A percentile compares a stretch with the other conserved stretches of the same genome.
These are phyloP conservation scores for Auricularia sp. DNA, from an alignment of 768 basidiomycete genomes.

Conservation along the genomic window DNA sequence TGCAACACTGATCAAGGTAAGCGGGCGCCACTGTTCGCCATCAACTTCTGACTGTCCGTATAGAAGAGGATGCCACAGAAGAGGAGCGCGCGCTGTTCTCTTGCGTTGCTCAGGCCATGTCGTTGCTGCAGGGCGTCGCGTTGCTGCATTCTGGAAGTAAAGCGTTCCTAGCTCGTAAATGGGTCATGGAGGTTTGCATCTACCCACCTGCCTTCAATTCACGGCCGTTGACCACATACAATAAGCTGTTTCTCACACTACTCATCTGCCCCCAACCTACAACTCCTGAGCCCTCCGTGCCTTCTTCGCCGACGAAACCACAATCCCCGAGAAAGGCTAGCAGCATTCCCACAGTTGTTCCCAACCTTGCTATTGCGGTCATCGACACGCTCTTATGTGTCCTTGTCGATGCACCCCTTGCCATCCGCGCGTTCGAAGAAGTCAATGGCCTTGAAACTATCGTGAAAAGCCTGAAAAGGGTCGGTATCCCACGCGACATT, in stretches of 20 bases:
- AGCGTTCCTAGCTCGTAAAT: slow-evolving; percentile 53
- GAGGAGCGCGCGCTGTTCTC: slow-evolving; percentile 39
- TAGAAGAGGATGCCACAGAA: slow-evolving; percentile 31
- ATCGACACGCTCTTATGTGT: slow-evolving; percentile 81
- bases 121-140: slow-evolving; percentile 65
- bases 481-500: slow-evolving; percentile 77
- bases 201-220: background rate
- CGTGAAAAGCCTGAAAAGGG: slow-evolving; percentile 80
- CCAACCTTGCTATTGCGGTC: slow-evolving; percentile 57
- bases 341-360: slow-evolving; percentile 14
- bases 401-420: slow-evolving; percentile 73
- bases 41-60: background rate
- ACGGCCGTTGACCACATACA: background rate
- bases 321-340: slow-evolving; percentile 1
- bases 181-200: slow-evolving; percentile 52
- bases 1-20: slow-evolving; percentile 4
- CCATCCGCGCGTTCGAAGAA: slow-evolving; percentile 71
- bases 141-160: slow-evolving; percentile 65
- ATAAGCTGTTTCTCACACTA: slow-evolving; percentile 63
- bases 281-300: slow-evolving; percentile 22
- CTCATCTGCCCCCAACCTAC: slow-evolving; percentile 63
- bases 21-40: background rate
- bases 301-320: slow-evolving; percentile 8
- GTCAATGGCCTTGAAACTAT: slow-evolving; percentile 68
- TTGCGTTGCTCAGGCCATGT: slow-evolving; percentile 50